Percentiles rank a stretch among this genome's conserved stretches.
phyloP scores from a whole-genome alignment of 2,329 filamentous ascomycete genomes.

The Colletotrichum plurivorum region DNA sequence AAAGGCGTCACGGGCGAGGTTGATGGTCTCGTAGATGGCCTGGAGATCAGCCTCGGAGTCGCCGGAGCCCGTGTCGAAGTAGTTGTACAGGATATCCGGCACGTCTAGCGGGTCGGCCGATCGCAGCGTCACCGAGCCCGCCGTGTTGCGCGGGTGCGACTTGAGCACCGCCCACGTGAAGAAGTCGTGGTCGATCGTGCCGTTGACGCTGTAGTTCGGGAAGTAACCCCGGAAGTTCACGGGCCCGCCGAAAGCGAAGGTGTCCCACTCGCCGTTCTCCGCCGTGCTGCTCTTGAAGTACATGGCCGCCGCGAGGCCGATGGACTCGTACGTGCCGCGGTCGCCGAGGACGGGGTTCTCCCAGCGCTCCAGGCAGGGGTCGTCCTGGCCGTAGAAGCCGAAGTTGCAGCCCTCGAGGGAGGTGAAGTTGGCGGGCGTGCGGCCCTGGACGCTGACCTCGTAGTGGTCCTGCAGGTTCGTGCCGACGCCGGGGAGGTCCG shows the following conservation, averaged over 20 bases:
- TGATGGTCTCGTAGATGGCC: conserved; percentile 69
- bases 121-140: conserved; percentile 73
- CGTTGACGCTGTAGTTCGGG: conserved; percentile 52
- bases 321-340: conserved; percentile 49
- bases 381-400: conserved; percentile 47
- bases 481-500: conserved; percentile 71
- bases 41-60: conserved; percentile 64
- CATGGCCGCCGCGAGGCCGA: conserved; percentile 46
- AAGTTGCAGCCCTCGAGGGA: conserved; percentile 50
- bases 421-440: conserved; percentile 55
- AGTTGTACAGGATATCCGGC: conserved; percentile 75
- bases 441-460: conserved; percentile 61
- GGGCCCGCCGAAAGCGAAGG: conserved; percentile 56
- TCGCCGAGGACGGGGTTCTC: conserved; percentile 56
- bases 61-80: conserved; percentile 65
- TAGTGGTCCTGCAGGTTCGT: conserved; percentile 73
- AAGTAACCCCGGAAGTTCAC: conserved; percentile 57
- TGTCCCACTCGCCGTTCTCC: conserved; percentile 45
- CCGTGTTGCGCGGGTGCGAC: conserved; percentile 72
- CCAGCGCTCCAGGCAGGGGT: conserved; percentile 51
- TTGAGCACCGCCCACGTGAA: conserved; percentile 69
- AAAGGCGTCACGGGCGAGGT: conserved; percentile 63
- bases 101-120: conserved; percentile 74
- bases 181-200: conserved; percentile 53
- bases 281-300: conserved; percentile 47